These are phyloP conservation scores for Pisolithus albus DNA, from an alignment of 768 basidiomycete species.

Conservation along the genomic window DNA sequence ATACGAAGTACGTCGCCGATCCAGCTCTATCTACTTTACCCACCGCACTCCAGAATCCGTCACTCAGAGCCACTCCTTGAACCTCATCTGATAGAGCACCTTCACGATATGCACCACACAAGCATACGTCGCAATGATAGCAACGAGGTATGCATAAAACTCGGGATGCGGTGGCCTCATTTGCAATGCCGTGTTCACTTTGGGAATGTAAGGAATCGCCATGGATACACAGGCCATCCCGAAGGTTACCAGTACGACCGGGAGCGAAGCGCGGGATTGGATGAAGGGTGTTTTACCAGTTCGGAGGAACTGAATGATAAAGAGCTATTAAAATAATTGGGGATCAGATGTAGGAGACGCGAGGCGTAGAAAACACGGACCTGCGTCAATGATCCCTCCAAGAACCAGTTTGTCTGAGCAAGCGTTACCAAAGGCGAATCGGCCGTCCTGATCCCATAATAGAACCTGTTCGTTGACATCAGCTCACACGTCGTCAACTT, in stretches of 20 bases:
- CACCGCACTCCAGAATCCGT: too few relatives aligned
- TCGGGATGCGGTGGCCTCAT: constrained; percentile 23
- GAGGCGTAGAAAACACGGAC: constrained; percentile 10
- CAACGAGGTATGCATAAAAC: constrained; percentile 22
- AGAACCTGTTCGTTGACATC: constrained; percentile 17
- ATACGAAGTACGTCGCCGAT: too few relatives aligned
- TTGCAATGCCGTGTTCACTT: constrained; percentile 22
- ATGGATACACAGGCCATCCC: constrained; percentile 26
- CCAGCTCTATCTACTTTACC: too few relatives aligned
- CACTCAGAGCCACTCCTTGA: constrained; percentile 26
- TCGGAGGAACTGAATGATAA: constrained; percentile 28
- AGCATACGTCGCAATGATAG: constrained; percentile 18
- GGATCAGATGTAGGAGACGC: neutral
- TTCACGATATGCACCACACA: constrained; percentile 22
- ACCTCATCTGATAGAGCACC: constrained; percentile 19
- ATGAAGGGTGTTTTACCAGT: constrained; percentile 26
- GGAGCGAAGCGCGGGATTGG: constrained; percentile 24
- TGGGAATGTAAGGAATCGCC: constrained; percentile 29
- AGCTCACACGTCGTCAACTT: neutral
- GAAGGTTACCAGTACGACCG: constrained; percentile 24
- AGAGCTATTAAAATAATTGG: constrained; percentile 15
- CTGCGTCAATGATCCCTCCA: constrained; percentile 31
- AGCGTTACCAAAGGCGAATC: constrained; percentile 24
- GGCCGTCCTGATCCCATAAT: constrained; percentile 22
- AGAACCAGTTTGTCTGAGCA: constrained; percentile 32